Evolutionary conservation across 106 monocot species (phyloP).

Genomic region (Iris macrosiphon): DNA sequence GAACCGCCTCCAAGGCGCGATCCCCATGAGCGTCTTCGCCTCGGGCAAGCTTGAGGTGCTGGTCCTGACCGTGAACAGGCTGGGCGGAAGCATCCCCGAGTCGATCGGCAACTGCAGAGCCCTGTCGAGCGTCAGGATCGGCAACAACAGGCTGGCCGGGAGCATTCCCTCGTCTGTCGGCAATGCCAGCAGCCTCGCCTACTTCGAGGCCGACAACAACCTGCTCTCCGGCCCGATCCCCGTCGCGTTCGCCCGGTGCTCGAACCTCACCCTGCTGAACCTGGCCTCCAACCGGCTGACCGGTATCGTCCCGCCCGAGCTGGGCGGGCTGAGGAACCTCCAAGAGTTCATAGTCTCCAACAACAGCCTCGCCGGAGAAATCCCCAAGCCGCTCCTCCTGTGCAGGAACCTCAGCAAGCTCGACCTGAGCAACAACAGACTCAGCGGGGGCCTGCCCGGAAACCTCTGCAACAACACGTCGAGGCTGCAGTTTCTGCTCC

Average conservation of each 20-base stretch:
- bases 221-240: conserved; percentile 54
- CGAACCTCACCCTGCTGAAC: conserved; percentile 73
- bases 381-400: conserved; percentile 53
- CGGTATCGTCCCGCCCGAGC: conserved; percentile 40
- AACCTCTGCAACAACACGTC: conserved; percentile 48
- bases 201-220: conserved; percentile 72
- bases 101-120: conserved; percentile 40
- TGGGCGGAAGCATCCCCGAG: conserved; percentile 51
- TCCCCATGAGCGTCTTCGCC: conserved; percentile 63
- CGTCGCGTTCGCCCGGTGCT: conserved; percentile 52
- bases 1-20: conserved; percentile 61
- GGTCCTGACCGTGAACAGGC: conserved; percentile 56
- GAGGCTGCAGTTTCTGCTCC: conserved; percentile 63
- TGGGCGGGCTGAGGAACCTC: conserved; percentile 62
- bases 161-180: conserved; percentile 49
- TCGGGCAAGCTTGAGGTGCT: conserved; percentile 55
- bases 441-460: conserved; percentile 56
- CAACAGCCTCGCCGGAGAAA: conserved; percentile 51
- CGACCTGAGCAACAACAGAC: conserved; percentile 65
- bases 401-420: conserved; percentile 77
- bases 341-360: conserved; percentile 70
- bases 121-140: conserved; percentile 67
- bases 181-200: conserved; percentile 52
- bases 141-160: conserved; percentile 55
- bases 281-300: conserved; percentile 52